Evolutionary conservation across 2,329 filamentous ascomycete genomes (phyloP).

Genomic region (Berkeleyomyces rouxiae): DNA sequence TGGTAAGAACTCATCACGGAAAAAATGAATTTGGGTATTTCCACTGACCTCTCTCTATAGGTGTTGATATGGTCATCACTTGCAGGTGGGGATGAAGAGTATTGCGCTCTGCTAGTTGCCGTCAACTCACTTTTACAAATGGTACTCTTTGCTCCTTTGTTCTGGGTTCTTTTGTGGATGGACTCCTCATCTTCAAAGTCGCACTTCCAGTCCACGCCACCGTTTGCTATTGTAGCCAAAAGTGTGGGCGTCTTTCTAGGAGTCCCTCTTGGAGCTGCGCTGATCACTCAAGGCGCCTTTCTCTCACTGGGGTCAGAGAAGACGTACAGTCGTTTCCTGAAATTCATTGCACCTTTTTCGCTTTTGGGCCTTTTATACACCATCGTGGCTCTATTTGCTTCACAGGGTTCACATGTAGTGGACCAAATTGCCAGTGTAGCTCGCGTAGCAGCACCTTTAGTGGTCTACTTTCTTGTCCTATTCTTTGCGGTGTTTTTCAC

Average conservation of each 20-base stretch:
- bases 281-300: slow-evolving; percentile 43
- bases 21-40: too few species aligned
- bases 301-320: background rate
- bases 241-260: slow-evolving; percentile 75
- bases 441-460: slow-evolving; percentile 60
- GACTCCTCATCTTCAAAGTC: slow-evolving; percentile 21
- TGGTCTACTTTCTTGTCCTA: slow-evolving; percentile 65
- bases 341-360: slow-evolving; percentile 64
- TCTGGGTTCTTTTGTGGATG: slow-evolving; percentile 48
- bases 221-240: slow-evolving; percentile 53
- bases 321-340: slow-evolving; percentile 30
- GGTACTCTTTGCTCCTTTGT: slow-evolving; percentile 53
- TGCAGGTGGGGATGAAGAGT: slow-evolving; percentile 61
- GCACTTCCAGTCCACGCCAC: slow-evolving; percentile 35
- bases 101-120: slow-evolving; percentile 67
- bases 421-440: slow-evolving; percentile 72
- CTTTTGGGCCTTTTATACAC: slow-evolving; percentile 75
- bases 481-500: slow-evolving; percentile 53
- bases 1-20: slow-evolving; percentile 35
- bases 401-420: slow-evolving; percentile 60
- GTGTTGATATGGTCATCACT: slow-evolving; percentile 51
- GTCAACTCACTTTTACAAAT: slow-evolving; percentile 62
- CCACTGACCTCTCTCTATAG: slow-evolving; percentile 17
- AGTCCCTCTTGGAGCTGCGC: slow-evolving; percentile 63
- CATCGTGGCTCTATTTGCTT: slow-evolving; percentile 71